Base-by-base conservation (phyloP, 257 asterid species). In the Coffea canephora region DNA sequence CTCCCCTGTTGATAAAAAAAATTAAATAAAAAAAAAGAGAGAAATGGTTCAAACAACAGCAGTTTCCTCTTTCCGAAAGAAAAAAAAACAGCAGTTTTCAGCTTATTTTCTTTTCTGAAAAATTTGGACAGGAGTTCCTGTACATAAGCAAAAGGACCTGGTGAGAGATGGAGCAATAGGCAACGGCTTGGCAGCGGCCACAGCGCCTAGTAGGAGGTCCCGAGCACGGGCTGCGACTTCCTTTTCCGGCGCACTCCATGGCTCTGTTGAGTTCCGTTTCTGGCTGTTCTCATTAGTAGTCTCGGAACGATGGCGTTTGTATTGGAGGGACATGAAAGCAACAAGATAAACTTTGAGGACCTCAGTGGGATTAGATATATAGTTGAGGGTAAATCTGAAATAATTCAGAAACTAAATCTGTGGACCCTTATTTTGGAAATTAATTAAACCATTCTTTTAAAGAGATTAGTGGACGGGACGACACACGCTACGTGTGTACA, bases 241-340 rank as follows among this genome's bases (percentile, higher is more conserved):
- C 93, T 77, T 82, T 92, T 27, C 94, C 98, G 85, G 98, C 98
- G 87, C 99, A 96, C 62, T 96, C 99, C 99, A 96, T 93, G 46
- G 55, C 39, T 73, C 31, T 3, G 62, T 55, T 55, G 62, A 18
- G 62, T 16, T 4, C n/a, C n/a, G 1, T 55, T 55, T 55, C n/a
- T 55, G 57, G 2, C 18, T 50, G 14, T 50, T 15, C 15, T 52
- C 14, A 52, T 15, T 15, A 50, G 57, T 14, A 8, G 54, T 52
- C 8, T 13, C 57, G 1, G 4, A 10, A 66, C 46, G 23, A 31
- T 18, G 46, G 23, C 71, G 48, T 34, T 27, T 67, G 0, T 31
- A 0, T 31, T 1, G 19, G 15, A 55, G 64, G 64, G 62, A 55
- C 62, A 15, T 16, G 23, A 55, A 4, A 3, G 8, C 19, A 18